Percentiles rank a stretch among this genome's conserved stretches.
These are phyloP conservation scores for Phytophthora macrochlamydospora DNA, from an alignment of 352 stramenopile genomes.

Conservation along the genomic window DNA sequence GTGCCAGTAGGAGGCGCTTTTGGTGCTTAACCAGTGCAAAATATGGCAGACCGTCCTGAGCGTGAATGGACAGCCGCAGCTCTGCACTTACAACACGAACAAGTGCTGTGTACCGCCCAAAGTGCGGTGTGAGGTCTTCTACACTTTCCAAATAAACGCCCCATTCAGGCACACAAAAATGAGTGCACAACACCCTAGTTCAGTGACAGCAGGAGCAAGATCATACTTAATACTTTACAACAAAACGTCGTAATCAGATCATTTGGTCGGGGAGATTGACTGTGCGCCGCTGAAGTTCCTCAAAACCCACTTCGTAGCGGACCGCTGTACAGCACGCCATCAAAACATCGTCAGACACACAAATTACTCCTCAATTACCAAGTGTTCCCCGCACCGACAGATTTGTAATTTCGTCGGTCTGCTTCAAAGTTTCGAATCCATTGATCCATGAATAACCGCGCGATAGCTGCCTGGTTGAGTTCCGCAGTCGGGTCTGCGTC, in stretches of 20 bases:
- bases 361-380: background rate
- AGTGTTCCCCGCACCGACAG: slow-evolving; percentile 43
- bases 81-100: slow-evolving; percentile 52
- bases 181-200: background rate
- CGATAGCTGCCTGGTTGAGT: slow-evolving; percentile 58
- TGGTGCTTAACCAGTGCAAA: slow-evolving; percentile 74
- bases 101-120: slow-evolving; percentile 54
- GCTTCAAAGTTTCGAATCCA: slow-evolving; percentile 68
- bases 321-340: slow-evolving; percentile 36
- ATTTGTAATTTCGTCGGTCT: slow-evolving; percentile 62
- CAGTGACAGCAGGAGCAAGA: background rate
- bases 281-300: slow-evolving; percentile 64
- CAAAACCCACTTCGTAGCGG: slow-evolving; percentile 67
- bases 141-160: slow-evolving; percentile 11
- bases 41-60: slow-evolving; percentile 43
- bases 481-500: slow-evolving; percentile 52
- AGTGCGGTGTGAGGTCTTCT: slow-evolving; percentile 66
- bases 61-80: slow-evolving; percentile 52
- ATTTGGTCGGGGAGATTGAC: slow-evolving; percentile 60
- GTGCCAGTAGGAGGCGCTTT: slow-evolving; percentile 51
- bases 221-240: slow-evolving; percentile 52
- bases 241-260: slow-evolving; percentile 67
- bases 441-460: slow-evolving; percentile 61
- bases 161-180: background rate
- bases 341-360: background rate